Base-by-base conservation (phyloP, 768 basidiomycete species). In the Boletus rufocinnamomeus region DNA sequence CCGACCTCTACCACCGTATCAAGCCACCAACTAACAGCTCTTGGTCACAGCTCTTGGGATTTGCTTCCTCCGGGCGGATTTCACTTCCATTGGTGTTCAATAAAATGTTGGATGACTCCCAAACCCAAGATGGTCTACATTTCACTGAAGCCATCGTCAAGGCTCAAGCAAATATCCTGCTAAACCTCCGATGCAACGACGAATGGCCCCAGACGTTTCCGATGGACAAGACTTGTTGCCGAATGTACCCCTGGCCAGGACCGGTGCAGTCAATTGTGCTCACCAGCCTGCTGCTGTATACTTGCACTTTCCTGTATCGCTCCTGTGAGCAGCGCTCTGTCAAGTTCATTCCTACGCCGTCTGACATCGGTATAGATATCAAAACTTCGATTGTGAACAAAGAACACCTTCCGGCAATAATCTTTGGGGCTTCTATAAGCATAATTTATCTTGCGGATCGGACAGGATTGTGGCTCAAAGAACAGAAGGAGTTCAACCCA, bases 91-190 rank as follows among this genome's bases (percentile, higher is more conserved):
- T 82, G 28, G 90, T 88, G 2, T 92, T 96, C 75, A 97, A 97
- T 72, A 69, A 80, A 46, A 85, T 97, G 82, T 75, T 92, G 16
- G 83, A 87, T 57, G 79, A 84, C 8, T 82, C 83, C 3, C 80
- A 89, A 66, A 96, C 94, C 19, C 79, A 84, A 40, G 94, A 97
- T 62, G 94, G 94, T 6, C 76, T 97, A 10, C 94, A 96, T 72
- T 95, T 88, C 65, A 83, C 83, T 3, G 79, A 84, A 51, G 63
- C 77, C 28, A 66, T 93, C 43, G 77, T 88, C 60, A 80, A 78
- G 63, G 76, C 80, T 41, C 93, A 96, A 71, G 89, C 90, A 11
- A 86, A 84, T 58, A 77, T 96, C 50, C 74, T 97, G 50, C 77
- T 93, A 28, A 95, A 94, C 63, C 72, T 91, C 55, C 82, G 83